Conservation (phyloP, 352 stramenopile genomes). For the Globisporangium splendens region DNA sequence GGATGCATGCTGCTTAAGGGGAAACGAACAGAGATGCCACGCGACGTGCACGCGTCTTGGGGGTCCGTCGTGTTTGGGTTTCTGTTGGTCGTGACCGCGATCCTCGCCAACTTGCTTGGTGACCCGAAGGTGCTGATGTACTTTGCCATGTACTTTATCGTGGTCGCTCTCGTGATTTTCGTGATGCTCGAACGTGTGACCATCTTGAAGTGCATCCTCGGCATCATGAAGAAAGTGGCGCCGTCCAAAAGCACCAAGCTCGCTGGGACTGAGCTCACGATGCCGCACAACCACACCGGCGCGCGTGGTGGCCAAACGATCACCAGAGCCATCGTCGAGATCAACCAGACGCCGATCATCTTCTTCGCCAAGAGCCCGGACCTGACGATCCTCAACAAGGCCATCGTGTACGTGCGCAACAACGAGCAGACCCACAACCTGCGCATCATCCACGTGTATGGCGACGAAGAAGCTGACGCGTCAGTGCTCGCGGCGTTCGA, state of each 20-base stretch:
- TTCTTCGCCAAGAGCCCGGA: slow-evolving; percentile 89
- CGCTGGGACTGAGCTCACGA: background rate
- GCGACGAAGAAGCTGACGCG: slow-evolving; percentile 14
- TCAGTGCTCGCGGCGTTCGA: slow-evolving; percentile 19
- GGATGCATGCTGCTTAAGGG: slow-evolving; percentile 84
- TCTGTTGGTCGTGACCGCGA: slow-evolving; percentile 37
- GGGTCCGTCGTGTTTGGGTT: slow-evolving; percentile 33
- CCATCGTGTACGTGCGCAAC: slow-evolving; percentile 82
- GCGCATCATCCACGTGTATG: slow-evolving; percentile 78
- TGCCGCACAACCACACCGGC: slow-evolving; percentile 25
- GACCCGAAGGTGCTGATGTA: slow-evolving; percentile 46
- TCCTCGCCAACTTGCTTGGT: slow-evolving; percentile 47
- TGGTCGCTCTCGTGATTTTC: slow-evolving; percentile 35
- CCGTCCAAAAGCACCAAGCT: slow-evolving; percentile 19
- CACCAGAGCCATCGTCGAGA: slow-evolving; percentile 40
- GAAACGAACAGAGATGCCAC: slow-evolving; percentile 74
- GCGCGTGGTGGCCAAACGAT: slow-evolving; percentile 43
- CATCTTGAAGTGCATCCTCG: slow-evolving; percentile 29
- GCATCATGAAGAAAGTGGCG: slow-evolving; percentile 28
- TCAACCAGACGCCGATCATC: slow-evolving; percentile 62
- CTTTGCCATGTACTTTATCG: slow-evolving; percentile 54
- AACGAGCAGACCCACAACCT: slow-evolving; percentile 86
- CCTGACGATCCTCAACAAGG: slow-evolving; percentile 88
- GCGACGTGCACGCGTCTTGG: slow-evolving; percentile 63
- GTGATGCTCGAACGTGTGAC: slow-evolving; percentile 53